These are phyloP conservation scores for Xylaria sp. DNA, from an alignment of 2,329 filamentous ascomycete genomes.

Conservation along the genomic window DNA sequence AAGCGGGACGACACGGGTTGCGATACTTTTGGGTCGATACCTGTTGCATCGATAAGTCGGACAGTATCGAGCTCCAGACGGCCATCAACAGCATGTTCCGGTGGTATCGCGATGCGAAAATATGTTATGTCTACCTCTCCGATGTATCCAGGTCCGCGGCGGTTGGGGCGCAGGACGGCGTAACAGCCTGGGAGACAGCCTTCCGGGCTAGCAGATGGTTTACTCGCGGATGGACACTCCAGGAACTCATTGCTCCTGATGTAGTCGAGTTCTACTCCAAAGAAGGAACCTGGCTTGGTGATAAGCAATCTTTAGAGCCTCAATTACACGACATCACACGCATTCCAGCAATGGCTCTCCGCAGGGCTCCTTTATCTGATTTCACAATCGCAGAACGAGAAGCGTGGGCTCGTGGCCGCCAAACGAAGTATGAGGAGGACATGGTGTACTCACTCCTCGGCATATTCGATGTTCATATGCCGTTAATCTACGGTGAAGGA, in stretches of 20 bases:
- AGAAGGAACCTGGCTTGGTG: constrained; percentile 4
- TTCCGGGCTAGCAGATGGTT: neutral
- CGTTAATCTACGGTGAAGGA: neutral
- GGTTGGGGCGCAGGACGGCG: neutral
- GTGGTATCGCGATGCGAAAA: constrained; percentile 23
- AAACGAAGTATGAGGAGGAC: neutral
- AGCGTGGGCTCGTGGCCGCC: constrained; percentile 4
- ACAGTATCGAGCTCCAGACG: constrained; percentile 20
- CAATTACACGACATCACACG: constrained; percentile 19
- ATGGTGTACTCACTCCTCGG: neutral
- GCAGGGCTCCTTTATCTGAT: constrained; percentile 7
- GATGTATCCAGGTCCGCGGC: constrained; percentile 18
- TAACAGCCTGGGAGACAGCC: neutral
- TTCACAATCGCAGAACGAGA: constrained; percentile 22
- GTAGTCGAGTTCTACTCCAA: constrained; percentile 18
- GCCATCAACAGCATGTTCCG: constrained; percentile 30
- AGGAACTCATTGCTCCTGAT: neutral
- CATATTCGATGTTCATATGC: neutral
- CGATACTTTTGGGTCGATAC: constrained; percentile 15
- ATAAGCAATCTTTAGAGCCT: constrained; percentile 19
- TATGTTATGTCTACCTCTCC: constrained; percentile 30
- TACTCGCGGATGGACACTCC: neutral
- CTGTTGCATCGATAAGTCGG: constrained; percentile 22
- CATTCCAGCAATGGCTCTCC: constrained; percentile 14
- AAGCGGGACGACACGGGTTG: constrained; percentile 22